A percentile compares a stretch with the other conserved stretches of the same genome.
phyloP scores from a whole-genome alignment of 352 stramenopile genomes.

The Pythium dissimile region DNA sequence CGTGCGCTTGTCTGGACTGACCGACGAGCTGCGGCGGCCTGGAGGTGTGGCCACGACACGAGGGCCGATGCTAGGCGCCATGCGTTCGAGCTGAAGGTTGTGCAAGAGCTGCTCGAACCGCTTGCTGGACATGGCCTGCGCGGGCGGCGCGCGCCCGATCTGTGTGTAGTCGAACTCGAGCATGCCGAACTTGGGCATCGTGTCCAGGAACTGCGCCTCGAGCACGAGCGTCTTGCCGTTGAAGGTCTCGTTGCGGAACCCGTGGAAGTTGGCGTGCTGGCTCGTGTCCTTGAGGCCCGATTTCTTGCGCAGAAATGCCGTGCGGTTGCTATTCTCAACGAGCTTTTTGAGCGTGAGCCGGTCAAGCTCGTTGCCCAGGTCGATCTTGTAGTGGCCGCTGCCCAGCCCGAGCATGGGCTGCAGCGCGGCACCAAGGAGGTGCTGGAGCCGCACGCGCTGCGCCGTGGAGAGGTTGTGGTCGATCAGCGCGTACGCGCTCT shows the following conservation, averaged over 20 bases:
- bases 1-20: constrained; percentile 1
- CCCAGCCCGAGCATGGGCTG: constrained; percentile 57
- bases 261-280: constrained; percentile 70
- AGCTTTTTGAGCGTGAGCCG: constrained; percentile 66
- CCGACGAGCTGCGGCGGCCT: background rate
- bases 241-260: constrained; percentile 73
- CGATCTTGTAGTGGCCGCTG: constrained; percentile 65
- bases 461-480: constrained; percentile 52
- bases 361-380: constrained; percentile 64
- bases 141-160: constrained; percentile 29
- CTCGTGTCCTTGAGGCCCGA: constrained; percentile 62
- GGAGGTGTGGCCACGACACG: constrained; percentile 9
- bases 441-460: constrained; percentile 57
- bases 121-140: constrained; percentile 48
- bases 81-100: constrained; percentile 50
- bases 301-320: constrained; percentile 68
- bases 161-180: constrained; percentile 80
- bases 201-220: constrained; percentile 58
- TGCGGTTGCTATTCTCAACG: constrained; percentile 76
- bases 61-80: constrained; percentile 34
- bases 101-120: constrained; percentile 65
- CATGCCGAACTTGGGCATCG: constrained; percentile 60
- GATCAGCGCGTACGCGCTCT: constrained; percentile 59
- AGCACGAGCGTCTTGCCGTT: constrained; percentile 58
- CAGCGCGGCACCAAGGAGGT: constrained; percentile 58